A percentile compares a stretch with the other conserved stretches of the same genome.
phyloP scores from a whole-genome alignment of 1,284 basidiomycete species.

The Sporisorium exsertum region DNA sequence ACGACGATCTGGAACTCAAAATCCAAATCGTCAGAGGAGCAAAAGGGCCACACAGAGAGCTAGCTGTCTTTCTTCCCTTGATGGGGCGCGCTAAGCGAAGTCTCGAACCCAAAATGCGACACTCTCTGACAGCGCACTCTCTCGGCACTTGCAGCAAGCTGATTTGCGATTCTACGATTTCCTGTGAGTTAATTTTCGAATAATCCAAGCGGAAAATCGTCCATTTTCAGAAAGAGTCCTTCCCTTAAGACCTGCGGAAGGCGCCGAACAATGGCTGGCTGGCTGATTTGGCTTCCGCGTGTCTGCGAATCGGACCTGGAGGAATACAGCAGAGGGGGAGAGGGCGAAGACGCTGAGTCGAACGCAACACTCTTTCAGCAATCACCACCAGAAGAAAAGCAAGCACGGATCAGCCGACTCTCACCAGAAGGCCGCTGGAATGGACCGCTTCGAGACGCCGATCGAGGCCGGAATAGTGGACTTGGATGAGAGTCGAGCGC shows the following conservation, averaged over 20 bases:
- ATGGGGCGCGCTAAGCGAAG: neutral
- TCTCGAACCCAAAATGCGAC: neutral
- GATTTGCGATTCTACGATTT: neutral
- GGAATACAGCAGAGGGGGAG: neutral
- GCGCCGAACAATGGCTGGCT: neutral
- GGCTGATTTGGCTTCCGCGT: neutral
- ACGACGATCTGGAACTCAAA: conserved; percentile 1
- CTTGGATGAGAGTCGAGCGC: neutral
- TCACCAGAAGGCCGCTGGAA: neutral
- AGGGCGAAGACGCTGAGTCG: neutral
- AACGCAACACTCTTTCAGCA: no score
- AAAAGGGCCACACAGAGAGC: neutral
- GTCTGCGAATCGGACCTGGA: neutral
- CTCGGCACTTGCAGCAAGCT: neutral
- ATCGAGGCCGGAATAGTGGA: neutral
- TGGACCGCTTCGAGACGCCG: neutral
- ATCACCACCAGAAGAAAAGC: neutral
- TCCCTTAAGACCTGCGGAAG: neutral
- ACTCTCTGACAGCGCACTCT: no score
- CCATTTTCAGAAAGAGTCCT: neutral
- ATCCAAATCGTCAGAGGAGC: neutral
- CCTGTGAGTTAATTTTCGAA: neutral
- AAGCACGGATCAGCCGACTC: neutral
- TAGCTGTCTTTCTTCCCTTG: neutral
- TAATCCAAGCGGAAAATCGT: neutral